Evolutionary conservation across 2,329 filamentous ascomycete species (phyloP), one percentile per base, ranked within the genome.

Genomic region (Massarina eburnea): DNA sequence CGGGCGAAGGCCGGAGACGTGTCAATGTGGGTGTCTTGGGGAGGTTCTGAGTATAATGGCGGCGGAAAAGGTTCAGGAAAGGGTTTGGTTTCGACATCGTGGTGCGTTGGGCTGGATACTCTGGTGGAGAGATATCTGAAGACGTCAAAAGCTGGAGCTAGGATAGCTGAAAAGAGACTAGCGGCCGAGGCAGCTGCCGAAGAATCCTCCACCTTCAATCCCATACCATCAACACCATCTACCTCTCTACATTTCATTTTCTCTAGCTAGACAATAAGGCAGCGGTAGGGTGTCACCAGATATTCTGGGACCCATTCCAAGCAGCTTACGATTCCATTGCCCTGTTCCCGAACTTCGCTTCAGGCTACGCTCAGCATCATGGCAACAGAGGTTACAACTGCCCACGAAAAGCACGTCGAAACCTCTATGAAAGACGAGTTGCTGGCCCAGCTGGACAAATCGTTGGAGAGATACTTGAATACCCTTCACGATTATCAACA

Each of bases 401-500:
- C 17, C 12, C 8, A 15, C 8, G 27, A 34, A n/a, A 9, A 12
- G 27, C 14, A 21, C 1, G 4, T 24, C 4, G 36, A 18, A n/a
- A 19, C 4, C 4, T 2, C 14, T 3, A 48, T 56, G 1, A 64
- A 59, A 47, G 56, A 64, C 12, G 53, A 46, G 8, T 55, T 74
- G 21, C 48, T 76, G 59, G 61, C 63, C 55, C 54, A 58, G 24
- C 81, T 91, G 44, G 87, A 91, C 65, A 52, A 60, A 39, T 77
- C 89, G 21, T 74, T 90, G 19, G 79, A 80, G 66, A 78, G 75
- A 26, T 89, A 91, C 62, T 80, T 92, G 8, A 50, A 64, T 43
- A 76, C 87, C 1, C 72, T 91, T 1, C 78, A 91, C 64, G 73
- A 83, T 58, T 91, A 91, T 72, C 80, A 82, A 10, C 67, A 68